Percentiles rank a stretch among this genome's conserved stretches.
Evolutionary conservation across 805 yeast species (phyloP).

Genomic region (Metschnikowia vanudenii): DNA sequence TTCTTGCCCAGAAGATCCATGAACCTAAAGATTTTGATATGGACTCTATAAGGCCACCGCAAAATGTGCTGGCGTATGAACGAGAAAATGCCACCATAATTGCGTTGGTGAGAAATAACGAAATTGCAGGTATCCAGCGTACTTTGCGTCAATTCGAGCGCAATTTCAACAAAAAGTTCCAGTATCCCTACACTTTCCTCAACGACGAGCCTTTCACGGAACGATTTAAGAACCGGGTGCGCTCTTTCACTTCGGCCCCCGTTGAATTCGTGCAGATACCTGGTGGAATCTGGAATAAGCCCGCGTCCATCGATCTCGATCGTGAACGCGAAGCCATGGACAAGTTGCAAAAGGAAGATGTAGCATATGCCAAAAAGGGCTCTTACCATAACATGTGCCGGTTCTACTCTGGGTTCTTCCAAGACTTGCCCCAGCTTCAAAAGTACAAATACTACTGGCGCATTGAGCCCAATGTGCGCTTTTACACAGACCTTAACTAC

Average conservation of each 20-base stretch:
- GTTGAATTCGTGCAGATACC: constrained; percentile 44
- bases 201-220: constrained; percentile 68
- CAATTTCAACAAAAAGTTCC: constrained; percentile 65
- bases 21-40: constrained; percentile 50
- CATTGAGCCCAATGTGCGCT: constrained; percentile 70
- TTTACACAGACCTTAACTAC: constrained; percentile 67
- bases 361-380: constrained; percentile 58
- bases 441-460: constrained; percentile 77
- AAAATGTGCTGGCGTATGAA: constrained; percentile 25
- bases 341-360: constrained; percentile 38
- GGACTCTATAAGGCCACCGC: constrained; percentile 28
- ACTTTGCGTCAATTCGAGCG: constrained; percentile 63
- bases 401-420: constrained; percentile 66
- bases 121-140: constrained; percentile 44
- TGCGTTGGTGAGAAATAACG: constrained; percentile 70
- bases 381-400: constrained; percentile 87
- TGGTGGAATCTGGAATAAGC: constrained; percentile 54
- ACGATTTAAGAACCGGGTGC: constrained; percentile 49
- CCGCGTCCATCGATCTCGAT: constrained; percentile 50
- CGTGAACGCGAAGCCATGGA: constrained; percentile 42
- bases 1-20: constrained; percentile 35
- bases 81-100: constrained; percentile 75
- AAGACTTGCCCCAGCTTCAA: constrained; percentile 58
- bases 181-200: constrained; percentile 77
- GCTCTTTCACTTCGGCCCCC: constrained; percentile 29